Percentiles rank a stretch among this genome's conserved stretches.
Evolutionary conservation across 768 basidiomycete genomes (phyloP).

Genomic region (Rhizopogon vinicolor): DNA sequence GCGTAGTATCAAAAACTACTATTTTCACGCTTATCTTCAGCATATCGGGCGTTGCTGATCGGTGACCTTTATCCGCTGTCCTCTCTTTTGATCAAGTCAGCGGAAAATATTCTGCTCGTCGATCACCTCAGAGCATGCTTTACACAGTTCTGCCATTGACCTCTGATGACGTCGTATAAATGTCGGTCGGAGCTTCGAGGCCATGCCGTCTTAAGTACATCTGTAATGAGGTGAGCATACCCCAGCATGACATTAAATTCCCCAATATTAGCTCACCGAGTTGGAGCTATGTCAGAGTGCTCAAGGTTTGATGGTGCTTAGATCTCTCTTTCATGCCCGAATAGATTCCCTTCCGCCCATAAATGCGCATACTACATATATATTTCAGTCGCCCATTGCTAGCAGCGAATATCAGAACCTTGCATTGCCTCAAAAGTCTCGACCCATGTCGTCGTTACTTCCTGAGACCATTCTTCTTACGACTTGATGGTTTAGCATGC

Average conservation of each 20-base stretch:
- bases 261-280: not conserved
- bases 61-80: not conserved
- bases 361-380: not conserved
- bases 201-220: not conserved
- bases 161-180: not conserved
- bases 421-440: not conserved
- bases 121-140: not conserved
- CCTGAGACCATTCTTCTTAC: not conserved
- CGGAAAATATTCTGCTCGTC: not conserved
- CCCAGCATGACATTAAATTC: not conserved
- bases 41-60: not conserved
- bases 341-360: not conserved
- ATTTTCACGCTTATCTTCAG: not conserved
- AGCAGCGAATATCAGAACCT: not conserved
- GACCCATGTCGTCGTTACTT: too few relatives aligned
- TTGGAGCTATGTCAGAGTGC: not conserved
- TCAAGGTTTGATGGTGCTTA: not conserved
- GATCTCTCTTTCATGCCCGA: not conserved
- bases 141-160: not conserved
- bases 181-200: too few relatives aligned
- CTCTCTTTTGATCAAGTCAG: not conserved
- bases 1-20: not conserved
- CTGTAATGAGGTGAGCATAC: not conserved
- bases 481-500: not conserved
- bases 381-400: not conserved